phyloP scores from a whole-genome alignment of 176 grass and related monocot genomes.

The Cocos nucifera region DNA sequence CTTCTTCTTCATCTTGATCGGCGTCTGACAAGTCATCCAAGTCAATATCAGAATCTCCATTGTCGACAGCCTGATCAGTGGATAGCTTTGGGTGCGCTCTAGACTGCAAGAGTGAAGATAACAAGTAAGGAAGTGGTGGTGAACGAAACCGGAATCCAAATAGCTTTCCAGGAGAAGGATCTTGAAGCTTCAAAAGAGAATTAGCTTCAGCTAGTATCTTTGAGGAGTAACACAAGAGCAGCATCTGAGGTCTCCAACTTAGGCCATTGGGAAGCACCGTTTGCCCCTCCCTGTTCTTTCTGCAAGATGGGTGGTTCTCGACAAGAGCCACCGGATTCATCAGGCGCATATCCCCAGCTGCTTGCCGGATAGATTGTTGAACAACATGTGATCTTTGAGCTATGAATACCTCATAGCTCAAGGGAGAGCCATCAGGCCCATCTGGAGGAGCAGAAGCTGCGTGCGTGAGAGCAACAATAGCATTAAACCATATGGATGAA shows the following conservation, averaged over 20 bases:
- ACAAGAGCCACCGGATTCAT: constrained; percentile 87
- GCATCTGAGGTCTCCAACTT: constrained; percentile 75
- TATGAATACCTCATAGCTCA: constrained; percentile 86
- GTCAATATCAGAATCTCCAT: constrained; percentile 61
- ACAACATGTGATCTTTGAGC: constrained; percentile 81
- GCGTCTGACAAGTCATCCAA: constrained; percentile 69
- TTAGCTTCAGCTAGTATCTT: constrained; percentile 94
- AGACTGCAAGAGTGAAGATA: constrained; percentile 79
- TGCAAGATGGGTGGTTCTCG: constrained; percentile 91
- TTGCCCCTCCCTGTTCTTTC: constrained; percentile 55
- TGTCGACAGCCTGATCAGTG: constrained; percentile 49
- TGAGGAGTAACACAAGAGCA: constrained; percentile 81
- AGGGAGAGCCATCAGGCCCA: constrained; percentile 57
- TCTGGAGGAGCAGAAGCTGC: constrained; percentile 84
- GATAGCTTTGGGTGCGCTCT: constrained; percentile 66
- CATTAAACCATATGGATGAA: constrained; percentile 90
- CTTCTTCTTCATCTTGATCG: constrained; percentile 41
- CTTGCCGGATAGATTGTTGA: constrained; percentile 72
- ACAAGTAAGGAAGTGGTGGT: constrained; percentile 57
- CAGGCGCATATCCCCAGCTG: constrained; percentile 74
- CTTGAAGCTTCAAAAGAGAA: constrained; percentile 71
- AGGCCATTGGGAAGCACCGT: constrained; percentile 80
- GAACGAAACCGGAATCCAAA: constrained; percentile 61
- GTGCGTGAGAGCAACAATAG: constrained; percentile 88
- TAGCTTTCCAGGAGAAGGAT: constrained; percentile 58